Base-by-base conservation (phyloP, 1,139 yeast species). In the Diutina neorugosa region DNA sequence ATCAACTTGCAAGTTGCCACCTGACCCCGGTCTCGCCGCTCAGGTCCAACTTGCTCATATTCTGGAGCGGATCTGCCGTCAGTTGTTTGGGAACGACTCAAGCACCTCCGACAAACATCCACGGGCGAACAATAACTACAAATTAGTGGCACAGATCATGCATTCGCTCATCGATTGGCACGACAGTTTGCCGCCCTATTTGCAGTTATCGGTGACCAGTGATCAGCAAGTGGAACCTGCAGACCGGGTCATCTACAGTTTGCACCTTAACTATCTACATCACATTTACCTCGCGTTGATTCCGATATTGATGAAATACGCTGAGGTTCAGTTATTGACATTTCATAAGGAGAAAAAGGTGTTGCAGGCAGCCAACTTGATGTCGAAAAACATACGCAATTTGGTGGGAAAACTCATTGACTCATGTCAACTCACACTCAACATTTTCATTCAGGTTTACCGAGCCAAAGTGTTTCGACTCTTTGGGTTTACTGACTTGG, bases 261-360 rank as follows among this genome's bases (percentile, higher is more conserved):
- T 25, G 31, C 23, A 44, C 11, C 48, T 44, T 34, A 44, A 44
- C 21, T 44, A 44, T 23, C 48, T 44, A 14, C 48, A 44, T 16
- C 48, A 44, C 14, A 12, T 44, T 14, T 44, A 44, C n/a, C 34
- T 44, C 16, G 48, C 48, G n/a, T 25, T 44, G 48, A 44, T 44
- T 44, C 48, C 48, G 2, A 44, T 44, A 7, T 23, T 44, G 11
- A 44, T 44, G 48, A 44, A 44, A 19, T 44, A 21, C n/a, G 48
- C 48, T 16, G 19, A 21, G 34, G 48, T 44, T 21, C 48, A 44
- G 21, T 21, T 44, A 18, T n/a, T 14, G 12, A 44, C 18, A 6
- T 44, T 44, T 11, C 16, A 21, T 5, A 16, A 4, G n/a, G 19
- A 25, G 31, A 14, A 23, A 2, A 44, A 44, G 18, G 16, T 21